A percentile compares a stretch with the other conserved stretches of the same genome.
phyloP scores from a whole-genome alignment of 441 rosid species.

The Sinapis alba region DNA sequence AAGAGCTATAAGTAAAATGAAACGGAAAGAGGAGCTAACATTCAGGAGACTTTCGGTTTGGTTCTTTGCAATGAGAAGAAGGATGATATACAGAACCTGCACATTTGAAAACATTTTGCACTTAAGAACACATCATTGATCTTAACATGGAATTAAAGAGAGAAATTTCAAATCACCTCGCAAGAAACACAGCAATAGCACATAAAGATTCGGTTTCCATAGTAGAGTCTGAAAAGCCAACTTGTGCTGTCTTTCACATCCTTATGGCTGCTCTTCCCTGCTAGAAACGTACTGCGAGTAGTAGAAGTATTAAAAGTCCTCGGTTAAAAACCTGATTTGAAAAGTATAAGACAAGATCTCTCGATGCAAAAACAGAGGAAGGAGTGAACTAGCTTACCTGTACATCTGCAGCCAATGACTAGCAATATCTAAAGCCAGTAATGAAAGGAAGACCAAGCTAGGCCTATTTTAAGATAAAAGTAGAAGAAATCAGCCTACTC shows the following conservation, averaged over 20 bases:
- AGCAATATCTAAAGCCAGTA: slow-evolving; percentile 89
- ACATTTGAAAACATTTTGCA: slow-evolving; percentile 17
- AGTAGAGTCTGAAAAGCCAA: slow-evolving; percentile 94
- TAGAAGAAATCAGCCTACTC: background rate
- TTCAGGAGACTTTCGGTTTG: slow-evolving; percentile 64
- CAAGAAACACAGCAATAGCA: slow-evolving; percentile 92
- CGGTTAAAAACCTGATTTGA: slow-evolving; percentile 4
- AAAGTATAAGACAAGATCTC: no score
- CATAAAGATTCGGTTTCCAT: slow-evolving; percentile 95
- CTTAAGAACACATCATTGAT: slow-evolving; percentile 28
- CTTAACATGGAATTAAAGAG: background rate
- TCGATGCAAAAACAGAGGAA: background rate
- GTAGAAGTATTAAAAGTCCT: slow-evolving; percentile 25
- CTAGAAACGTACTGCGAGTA: slow-evolving; percentile 74
- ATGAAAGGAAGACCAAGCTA: slow-evolving; percentile 83
- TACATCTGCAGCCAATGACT: slow-evolving; percentile 99
- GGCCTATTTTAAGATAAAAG: slow-evolving; percentile 64
- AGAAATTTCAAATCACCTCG: slow-evolving; percentile 56
- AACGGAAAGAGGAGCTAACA: slow-evolving; percentile 45
- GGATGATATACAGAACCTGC: slow-evolving; percentile 89
- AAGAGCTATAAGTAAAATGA: background rate
- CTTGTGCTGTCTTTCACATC: slow-evolving; percentile 94
- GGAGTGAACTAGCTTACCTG: slow-evolving; percentile 49
- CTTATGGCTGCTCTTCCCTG: slow-evolving; percentile 91
- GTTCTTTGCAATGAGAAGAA: slow-evolving; percentile 74